Evolutionary conservation across 1,284 basidiomycete species (phyloP).

Genomic region (Sphagnurus paluster): DNA sequence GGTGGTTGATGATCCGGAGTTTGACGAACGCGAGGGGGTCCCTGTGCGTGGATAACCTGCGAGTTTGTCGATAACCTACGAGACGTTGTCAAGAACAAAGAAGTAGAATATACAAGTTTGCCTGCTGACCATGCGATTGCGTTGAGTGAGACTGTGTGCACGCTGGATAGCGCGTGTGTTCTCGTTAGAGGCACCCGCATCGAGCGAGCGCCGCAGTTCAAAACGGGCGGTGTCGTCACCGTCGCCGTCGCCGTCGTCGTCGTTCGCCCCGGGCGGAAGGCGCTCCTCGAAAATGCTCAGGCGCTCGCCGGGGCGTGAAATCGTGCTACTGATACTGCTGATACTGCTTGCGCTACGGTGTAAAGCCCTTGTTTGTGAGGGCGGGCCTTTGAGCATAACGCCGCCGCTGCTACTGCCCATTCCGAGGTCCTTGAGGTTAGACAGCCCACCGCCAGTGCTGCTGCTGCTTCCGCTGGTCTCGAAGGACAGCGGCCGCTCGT

Average conservation of each 20-base stretch:
- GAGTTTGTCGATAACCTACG: slow-evolving; percentile 68
- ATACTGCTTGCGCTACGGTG: slow-evolving; percentile 26
- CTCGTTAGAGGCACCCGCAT: slow-evolving; percentile 39
- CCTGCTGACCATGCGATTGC: slow-evolving; percentile 65
- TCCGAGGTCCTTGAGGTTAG: too few relatives aligned
- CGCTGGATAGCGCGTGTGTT: slow-evolving; percentile 61
- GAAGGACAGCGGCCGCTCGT: slow-evolving; percentile 33
- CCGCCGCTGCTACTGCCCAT: slow-evolving; percentile 21
- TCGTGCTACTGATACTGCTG: slow-evolving; percentile 18
- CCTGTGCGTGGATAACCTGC: slow-evolving; percentile 32
- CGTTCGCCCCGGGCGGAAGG: slow-evolving; percentile 10
- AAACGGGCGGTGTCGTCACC: slow-evolving; percentile 71
- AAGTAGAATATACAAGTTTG: slow-evolving; percentile 14
- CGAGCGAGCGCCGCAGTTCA: slow-evolving; percentile 37
- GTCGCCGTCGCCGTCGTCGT: slow-evolving; percentile 36
- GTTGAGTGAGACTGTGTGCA: slow-evolving; percentile 65
- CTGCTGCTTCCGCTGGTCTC: slow-evolving; percentile 25
- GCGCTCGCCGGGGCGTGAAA: neutral
- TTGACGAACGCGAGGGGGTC: slow-evolving; percentile 6
- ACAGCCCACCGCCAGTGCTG: slow-evolving; percentile 4
- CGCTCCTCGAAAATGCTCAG: slow-evolving; percentile 5
- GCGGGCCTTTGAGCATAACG: slow-evolving; percentile 7
- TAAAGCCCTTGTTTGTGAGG: slow-evolving; percentile 1
- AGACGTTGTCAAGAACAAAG: slow-evolving; percentile 6
- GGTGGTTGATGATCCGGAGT: slow-evolving; percentile 10